A percentile compares a stretch with the other conserved stretches of the same genome.
Conservation (phyloP, 1,284 basidiomycete genomes). For the Marasmius tenuissimus region DNA sequence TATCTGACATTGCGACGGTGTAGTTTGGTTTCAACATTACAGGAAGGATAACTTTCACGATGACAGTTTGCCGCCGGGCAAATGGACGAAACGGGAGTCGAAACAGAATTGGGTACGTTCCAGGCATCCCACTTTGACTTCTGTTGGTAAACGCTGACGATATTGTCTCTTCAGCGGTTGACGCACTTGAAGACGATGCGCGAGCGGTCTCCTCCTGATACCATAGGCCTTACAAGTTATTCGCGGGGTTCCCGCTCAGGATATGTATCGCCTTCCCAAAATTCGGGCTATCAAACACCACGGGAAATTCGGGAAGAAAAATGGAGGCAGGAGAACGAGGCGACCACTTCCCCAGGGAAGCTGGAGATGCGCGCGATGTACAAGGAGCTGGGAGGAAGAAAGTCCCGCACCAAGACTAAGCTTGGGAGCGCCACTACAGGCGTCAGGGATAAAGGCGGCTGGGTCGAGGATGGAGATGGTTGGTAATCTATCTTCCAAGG, state of each 20-base stretch:
- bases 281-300: conserved; percentile 77
- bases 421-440: conserved; percentile 52
- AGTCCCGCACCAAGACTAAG: conserved; percentile 69
- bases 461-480: conserved; percentile 41
- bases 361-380: conserved; percentile 86
- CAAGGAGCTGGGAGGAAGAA: conserved; percentile 85
- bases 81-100: conserved; percentile 85
- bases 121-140: neutral
- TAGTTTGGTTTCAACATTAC: conserved; percentile 91
- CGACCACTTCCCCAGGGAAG: conserved; percentile 61
- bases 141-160: neutral
- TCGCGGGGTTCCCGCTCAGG: conserved; percentile 41
- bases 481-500: neutral
- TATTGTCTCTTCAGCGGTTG: conserved; percentile 42
- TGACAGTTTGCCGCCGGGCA: conserved; percentile 71
- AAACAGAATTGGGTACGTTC: conserved; percentile 78
- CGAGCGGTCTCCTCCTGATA: conserved; percentile 40
- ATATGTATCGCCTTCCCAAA: conserved; percentile 43
- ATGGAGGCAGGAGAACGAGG: conserved; percentile 63
- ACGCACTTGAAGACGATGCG: conserved; percentile 52
- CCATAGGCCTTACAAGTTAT: conserved; percentile 28
- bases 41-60: conserved; percentile 80
- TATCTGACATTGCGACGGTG: neutral
- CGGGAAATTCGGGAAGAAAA: conserved; percentile 73
- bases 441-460: conserved; percentile 67